A percentile compares a stretch with the other conserved stretches of the same genome.
Evolutionary conservation across 148 eudicot genomes (phyloP).

Genomic region (Cornus florida): DNA sequence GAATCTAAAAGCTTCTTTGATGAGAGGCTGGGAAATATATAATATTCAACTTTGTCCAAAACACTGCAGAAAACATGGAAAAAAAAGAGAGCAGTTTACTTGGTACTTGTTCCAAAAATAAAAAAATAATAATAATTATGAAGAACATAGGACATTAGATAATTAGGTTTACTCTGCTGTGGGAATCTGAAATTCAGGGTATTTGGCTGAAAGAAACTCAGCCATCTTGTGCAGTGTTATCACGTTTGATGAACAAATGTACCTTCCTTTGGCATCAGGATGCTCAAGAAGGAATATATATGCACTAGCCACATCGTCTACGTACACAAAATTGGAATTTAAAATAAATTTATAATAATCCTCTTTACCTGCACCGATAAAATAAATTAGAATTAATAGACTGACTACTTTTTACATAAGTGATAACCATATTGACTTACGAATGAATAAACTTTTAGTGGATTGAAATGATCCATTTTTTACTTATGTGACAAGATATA

Average conservation of each 20-base stretch:
- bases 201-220: slow-evolving; percentile 26
- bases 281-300: slow-evolving; percentile 42
- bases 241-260: slow-evolving; percentile 32
- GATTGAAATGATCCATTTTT: no score
- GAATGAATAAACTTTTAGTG: no score
- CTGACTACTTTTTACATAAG: no score
- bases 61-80: not conserved
- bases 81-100: not conserved
- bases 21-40: slow-evolving; percentile 23
- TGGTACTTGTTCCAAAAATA: not conserved
- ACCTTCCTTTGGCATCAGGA: slow-evolving; percentile 41
- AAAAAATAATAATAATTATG: not conserved
- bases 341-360: slow-evolving; percentile 7
- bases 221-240: slow-evolving; percentile 22
- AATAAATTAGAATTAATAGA: not conserved
- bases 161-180: slow-evolving; percentile 22
- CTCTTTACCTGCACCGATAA: slow-evolving; percentile 11
- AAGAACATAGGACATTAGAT: not conserved
- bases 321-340: slow-evolving; percentile 30
- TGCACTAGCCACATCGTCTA: slow-evolving; percentile 49
- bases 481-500: no score
- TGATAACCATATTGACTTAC: no score
- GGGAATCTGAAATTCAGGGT: slow-evolving; percentile 37
- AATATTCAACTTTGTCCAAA: slow-evolving; percentile 4
- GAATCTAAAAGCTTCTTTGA: slow-evolving; percentile 41